Conservation (phyloP, 805 yeast genomes). For the Candida ipomoeae region DNA sequence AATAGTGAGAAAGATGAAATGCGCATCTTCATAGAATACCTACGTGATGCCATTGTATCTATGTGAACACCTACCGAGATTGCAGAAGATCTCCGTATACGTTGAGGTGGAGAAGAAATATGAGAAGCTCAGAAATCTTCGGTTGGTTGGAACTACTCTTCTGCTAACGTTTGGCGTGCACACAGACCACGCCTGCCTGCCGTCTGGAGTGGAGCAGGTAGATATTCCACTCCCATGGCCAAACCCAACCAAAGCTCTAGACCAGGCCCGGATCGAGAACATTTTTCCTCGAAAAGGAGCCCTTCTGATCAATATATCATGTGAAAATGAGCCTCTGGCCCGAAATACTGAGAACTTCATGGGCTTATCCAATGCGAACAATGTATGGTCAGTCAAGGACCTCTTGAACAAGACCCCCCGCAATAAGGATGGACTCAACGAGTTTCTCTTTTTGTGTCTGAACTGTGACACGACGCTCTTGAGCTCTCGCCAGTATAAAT, state of each 20-base stretch:
- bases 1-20: no score
- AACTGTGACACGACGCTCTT: slow-evolving; percentile 28
- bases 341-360: slow-evolving; percentile 8
- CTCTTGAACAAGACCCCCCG: slow-evolving; percentile 32
- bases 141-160: not conserved
- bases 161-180: not conserved
- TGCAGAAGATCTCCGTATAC: slow-evolving; percentile 13
- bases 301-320: not conserved
- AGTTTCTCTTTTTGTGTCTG: slow-evolving; percentile 30
- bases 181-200: not conserved
- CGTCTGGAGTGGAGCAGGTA: not conserved
- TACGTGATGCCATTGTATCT: slow-evolving; percentile 8
- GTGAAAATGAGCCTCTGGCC: not conserved
- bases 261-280: not conserved
- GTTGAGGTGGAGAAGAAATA: not conserved
- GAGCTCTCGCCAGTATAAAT: slow-evolving; percentile 28
- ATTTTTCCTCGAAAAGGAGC: not conserved
- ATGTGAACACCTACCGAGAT: slow-evolving; percentile 16
- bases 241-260: not conserved
- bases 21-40: not conserved
- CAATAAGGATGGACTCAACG: slow-evolving; percentile 14
- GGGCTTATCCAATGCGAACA: slow-evolving; percentile 9
- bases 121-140: not conserved
- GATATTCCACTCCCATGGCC: not conserved
- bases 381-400: slow-evolving; percentile 42